A percentile compares a stretch with the other conserved stretches of the same genome.
Evolutionary conservation across 176 grass and related monocot species (phyloP).

Genomic region (maize (Zea mays)): DNA sequence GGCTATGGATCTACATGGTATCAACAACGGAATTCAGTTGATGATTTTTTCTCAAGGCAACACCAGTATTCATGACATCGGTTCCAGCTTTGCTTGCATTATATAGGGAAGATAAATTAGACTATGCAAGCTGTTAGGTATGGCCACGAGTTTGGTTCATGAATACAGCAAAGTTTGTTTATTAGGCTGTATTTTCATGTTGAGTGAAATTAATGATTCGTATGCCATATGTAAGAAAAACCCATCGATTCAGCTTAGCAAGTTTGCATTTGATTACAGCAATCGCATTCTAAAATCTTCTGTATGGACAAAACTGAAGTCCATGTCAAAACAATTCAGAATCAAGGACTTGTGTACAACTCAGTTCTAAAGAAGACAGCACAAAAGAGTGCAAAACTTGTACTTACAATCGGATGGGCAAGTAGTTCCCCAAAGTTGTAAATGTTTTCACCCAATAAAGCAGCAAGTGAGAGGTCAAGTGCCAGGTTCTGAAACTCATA

Average conservation of each 20-base stretch:
- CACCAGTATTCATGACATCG: not conserved
- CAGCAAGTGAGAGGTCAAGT: slow-evolving; percentile 80
- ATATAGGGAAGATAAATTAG: not conserved
- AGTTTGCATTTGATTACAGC: not conserved
- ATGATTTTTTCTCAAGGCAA: not conserved
- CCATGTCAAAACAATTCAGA: not conserved
- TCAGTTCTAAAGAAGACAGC: not conserved
- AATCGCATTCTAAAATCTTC: not conserved
- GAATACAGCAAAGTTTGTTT: not conserved
- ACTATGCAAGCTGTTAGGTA: not conserved
- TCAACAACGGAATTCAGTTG: not conserved
- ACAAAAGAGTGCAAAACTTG: not conserved
- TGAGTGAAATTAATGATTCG: slow-evolving; percentile 19
- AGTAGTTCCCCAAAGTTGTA: slow-evolving; percentile 92
- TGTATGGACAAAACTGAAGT: not conserved
- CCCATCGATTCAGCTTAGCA: not conserved
- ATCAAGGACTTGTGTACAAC: not conserved
- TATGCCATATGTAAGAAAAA: slow-evolving; percentile 15
- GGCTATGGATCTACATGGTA: slow-evolving; percentile 65
- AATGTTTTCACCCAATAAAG: slow-evolving; percentile 82
- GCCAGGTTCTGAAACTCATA: slow-evolving; percentile 63
- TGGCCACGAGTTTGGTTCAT: not conserved
- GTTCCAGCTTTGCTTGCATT: not conserved
- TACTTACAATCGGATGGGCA: slow-evolving; percentile 82
- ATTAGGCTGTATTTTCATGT: not conserved